Base-by-base conservation (phyloP, 2,329 filamentous ascomycete species). In the Sclerotinia trifoliorum region DNA sequence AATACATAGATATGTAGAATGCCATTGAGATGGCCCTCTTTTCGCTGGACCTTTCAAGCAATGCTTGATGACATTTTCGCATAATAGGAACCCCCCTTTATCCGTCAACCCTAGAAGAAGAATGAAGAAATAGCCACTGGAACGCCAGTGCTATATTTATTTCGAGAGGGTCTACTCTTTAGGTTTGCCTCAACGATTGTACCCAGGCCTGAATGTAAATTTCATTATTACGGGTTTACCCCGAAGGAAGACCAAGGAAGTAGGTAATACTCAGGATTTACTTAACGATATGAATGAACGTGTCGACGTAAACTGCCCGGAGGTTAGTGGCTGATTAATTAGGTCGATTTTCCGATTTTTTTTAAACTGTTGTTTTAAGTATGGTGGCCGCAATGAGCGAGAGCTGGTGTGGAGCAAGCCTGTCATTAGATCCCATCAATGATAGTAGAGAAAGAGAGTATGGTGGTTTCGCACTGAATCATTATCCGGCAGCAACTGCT, bases 351-450 rank as follows among this genome's bases (percentile, higher is more conserved):
- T 51, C 29, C 64, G 42, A 11, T n/a, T 24, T 60, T 49, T 39
- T 46, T 35, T 57, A 39, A 35, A 46, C 19, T 46, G 13, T 51
- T 44, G 42, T 58, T 51, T 24, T 35, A 39, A 17, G 15, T 42
- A 15, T 42, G 13, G 39, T 29, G 64, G 44, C 21, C 44, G 44
- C 54, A 61, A 61, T 51, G 60, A 39, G 32, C 60, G n/a, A 60
- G 24, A 66, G 64, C 52, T 49, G 19, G 51, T 66, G 55, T 49
- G 17, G 13, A 66, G 49, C 46, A 66, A 63, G 60, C 72, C 74
- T 77, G 71, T 68, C 70, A 69, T 77, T 76, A 77, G 74, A 75
- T 72, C 69, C 68, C 70, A 70, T 74, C 72, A 76, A 74, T 69
- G 67, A 67, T 61, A 71, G 67, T 69, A 73, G 69, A 68, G 69